These are phyloP conservation scores for Rhizopus arrhizus DNA, from an alignment of 371 early-diverging fungal genomes.

Conservation along the genomic window DNA sequence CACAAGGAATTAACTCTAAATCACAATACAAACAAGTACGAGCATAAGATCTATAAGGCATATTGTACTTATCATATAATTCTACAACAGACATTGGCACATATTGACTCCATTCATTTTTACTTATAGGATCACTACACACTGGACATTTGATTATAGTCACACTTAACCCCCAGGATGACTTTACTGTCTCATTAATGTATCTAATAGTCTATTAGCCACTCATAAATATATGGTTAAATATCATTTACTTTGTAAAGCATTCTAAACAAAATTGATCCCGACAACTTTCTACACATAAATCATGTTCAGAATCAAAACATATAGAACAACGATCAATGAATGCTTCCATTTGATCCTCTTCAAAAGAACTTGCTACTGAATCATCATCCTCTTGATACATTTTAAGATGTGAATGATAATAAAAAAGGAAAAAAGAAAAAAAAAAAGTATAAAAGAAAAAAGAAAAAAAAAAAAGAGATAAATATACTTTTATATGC, in stretches of 20 bases:
- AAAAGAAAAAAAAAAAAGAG: slow-evolving; percentile 7
- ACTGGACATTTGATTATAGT: slow-evolving; percentile 62
- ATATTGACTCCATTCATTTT: slow-evolving; percentile 55
- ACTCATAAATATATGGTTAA: slow-evolving; percentile 4
- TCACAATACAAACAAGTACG: slow-evolving; percentile 56
- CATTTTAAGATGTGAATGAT: slow-evolving; percentile 8
- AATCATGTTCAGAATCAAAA: slow-evolving; percentile 58
- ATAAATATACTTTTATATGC: not conserved
- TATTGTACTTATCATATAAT: slow-evolving; percentile 56
- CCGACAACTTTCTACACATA: slow-evolving; percentile 57
- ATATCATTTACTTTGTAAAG: slow-evolving; percentile 54
- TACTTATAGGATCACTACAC: slow-evolving; percentile 50
- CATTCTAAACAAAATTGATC: slow-evolving; percentile 62
- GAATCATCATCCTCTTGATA: slow-evolving; percentile 21
- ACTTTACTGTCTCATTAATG: slow-evolving; percentile 54
- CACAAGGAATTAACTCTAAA: slow-evolving; percentile 43
- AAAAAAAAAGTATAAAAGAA: slow-evolving; percentile 5
- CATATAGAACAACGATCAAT: slow-evolving; percentile 62
- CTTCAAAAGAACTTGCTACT: slow-evolving; percentile 21
- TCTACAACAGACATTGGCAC: slow-evolving; percentile 29
- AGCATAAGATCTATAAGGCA: slow-evolving; percentile 56
- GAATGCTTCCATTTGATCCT: slow-evolving; percentile 54
- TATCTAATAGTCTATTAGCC: slow-evolving; percentile 33
- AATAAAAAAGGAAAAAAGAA: not conserved
- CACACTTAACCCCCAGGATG: slow-evolving; percentile 64